phyloP scores from a whole-genome alignment of 257 asterid species.

The Nicotiana undulata region DNA sequence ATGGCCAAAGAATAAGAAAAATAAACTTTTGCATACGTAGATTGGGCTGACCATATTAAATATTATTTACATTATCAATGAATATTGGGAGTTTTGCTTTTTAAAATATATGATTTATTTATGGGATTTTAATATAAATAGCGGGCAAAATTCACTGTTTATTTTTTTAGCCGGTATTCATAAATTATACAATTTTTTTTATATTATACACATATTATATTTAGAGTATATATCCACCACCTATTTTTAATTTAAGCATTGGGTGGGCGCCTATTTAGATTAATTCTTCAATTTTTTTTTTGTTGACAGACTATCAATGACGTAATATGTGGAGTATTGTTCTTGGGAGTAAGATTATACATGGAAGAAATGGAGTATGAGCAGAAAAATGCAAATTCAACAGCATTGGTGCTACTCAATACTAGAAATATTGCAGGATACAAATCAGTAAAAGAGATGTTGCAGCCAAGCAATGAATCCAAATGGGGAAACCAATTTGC shows the following conservation, averaged over 20 bases:
- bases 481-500: slow-evolving; percentile 92
- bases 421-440: slow-evolving; percentile 67
- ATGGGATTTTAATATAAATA: no score
- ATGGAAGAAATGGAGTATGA: slow-evolving; percentile 40
- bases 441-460: slow-evolving; percentile 63
- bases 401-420: slow-evolving; percentile 72
- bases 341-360: slow-evolving; percentile 58
- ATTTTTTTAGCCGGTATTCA: no score
- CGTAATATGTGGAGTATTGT: slow-evolving; percentile 62
- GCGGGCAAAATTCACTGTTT: no score
- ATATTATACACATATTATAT: no score
- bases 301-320: slow-evolving; percentile 55
- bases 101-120: not conserved
- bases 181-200: no score
- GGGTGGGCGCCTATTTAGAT: no score
- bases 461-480: slow-evolving; percentile 37
- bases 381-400: slow-evolving; percentile 27
- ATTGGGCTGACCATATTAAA: not conserved
- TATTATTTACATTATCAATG: not conserved
- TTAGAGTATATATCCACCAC: no score
- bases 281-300: not conserved
- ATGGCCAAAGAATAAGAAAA: no score
- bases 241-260: no score
- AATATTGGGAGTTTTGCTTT: not conserved
- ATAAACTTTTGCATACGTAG: not conserved